Base-by-base conservation (phyloP, 495 filamentous ascomycete species). In the Hypoxylon trugodes region DNA sequence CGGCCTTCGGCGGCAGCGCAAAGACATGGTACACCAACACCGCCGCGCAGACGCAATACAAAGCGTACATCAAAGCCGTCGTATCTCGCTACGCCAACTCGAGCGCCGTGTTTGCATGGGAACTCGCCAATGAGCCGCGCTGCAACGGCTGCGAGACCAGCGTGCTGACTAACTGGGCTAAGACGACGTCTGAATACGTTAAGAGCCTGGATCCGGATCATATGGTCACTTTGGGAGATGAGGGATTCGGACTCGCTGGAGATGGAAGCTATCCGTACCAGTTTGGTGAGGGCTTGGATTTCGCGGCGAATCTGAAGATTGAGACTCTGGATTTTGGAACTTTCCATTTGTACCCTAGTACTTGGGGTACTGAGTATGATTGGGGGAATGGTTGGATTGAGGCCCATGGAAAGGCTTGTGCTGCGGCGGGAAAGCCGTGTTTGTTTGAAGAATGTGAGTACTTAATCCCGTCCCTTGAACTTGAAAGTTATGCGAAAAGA, bases 371-470 rank as follows among this genome's bases (percentile, higher is more conserved):
- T 60, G 68, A 70, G 22, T 56, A 66, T 22, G 72, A 68, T 33
- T 80, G 76, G 77, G 82, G 82, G 5, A 79, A 79, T 33, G 74
- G 77, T 42, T 90, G 88, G 87, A 79, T 90, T 56, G 73, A 72
- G 3, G 80, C 87, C 45, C 88, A 91, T 56, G 85, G 81, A 1
- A 77, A 73, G 0, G 78, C 82, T 1, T 86, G 84, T 51, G 73
- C 73, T 28, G 80, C 78, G 7, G 81, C 78, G 6, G 81, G 81
- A 16, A 90, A 90, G 73, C 87, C 89, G 0, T 88, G 89, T 36
- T 76, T 90, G 16, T 80, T 87, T 45, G 88, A 91, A 61, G 89
- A 90, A 69, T 90, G 90, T 61, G 86, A 87, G 58, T 77, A 67
- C 12, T 62, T 40, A 36, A 12, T 12, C 4, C 32, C 3, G 13